phyloP scores from a whole-genome alignment of 2,329 filamentous ascomycete species.

The Colletotrichum costaricense region DNA sequence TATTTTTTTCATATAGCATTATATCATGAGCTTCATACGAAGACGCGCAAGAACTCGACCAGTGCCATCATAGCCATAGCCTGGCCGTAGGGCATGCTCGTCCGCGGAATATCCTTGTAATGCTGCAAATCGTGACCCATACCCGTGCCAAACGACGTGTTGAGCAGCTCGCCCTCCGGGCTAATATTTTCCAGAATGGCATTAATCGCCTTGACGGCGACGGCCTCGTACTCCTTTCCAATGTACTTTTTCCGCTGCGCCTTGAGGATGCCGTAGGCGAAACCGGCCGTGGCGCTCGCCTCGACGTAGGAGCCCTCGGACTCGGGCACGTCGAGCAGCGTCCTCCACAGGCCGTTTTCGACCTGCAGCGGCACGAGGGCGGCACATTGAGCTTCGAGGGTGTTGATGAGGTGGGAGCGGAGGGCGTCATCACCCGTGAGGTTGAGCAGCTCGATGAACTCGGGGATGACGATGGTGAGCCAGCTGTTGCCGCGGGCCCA shows the following conservation, averaged over 20 bases:
- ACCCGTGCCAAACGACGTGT: slow-evolving; percentile 82
- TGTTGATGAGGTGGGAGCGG: slow-evolving; percentile 67
- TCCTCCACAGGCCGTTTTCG: slow-evolving; percentile 76
- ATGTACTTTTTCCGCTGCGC: slow-evolving; percentile 77
- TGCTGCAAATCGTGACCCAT: slow-evolving; percentile 81
- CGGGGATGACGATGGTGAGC: slow-evolving; percentile 86
- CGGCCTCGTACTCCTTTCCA: slow-evolving; percentile 66
- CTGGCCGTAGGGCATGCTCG: slow-evolving; percentile 87
- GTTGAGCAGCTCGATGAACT: slow-evolving; percentile 80
- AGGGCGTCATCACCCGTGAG: slow-evolving; percentile 73
- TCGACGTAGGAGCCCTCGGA: slow-evolving; percentile 79
- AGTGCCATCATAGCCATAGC: slow-evolving; percentile 87
- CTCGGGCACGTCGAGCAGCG: slow-evolving; percentile 75
- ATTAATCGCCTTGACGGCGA: slow-evolving; percentile 73
- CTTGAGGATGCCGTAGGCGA: slow-evolving; percentile 84
- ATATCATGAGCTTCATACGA: slow-evolving; percentile 36
- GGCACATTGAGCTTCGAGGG: slow-evolving; percentile 75
- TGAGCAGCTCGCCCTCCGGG: slow-evolving; percentile 74
- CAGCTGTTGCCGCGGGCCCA: slow-evolving; percentile 76
- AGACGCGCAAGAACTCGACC: slow-evolving; percentile 75
- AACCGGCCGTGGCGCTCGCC: slow-evolving; percentile 82
- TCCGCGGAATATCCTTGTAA: slow-evolving; percentile 81
- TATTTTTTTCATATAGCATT: slow-evolving; percentile 8
- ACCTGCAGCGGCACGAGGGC: slow-evolving; percentile 72
- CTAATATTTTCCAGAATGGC: slow-evolving; percentile 76